Conservation (phyloP, 2,329 filamentous ascomycete genomes). For the Tolypocladium album region DNA sequence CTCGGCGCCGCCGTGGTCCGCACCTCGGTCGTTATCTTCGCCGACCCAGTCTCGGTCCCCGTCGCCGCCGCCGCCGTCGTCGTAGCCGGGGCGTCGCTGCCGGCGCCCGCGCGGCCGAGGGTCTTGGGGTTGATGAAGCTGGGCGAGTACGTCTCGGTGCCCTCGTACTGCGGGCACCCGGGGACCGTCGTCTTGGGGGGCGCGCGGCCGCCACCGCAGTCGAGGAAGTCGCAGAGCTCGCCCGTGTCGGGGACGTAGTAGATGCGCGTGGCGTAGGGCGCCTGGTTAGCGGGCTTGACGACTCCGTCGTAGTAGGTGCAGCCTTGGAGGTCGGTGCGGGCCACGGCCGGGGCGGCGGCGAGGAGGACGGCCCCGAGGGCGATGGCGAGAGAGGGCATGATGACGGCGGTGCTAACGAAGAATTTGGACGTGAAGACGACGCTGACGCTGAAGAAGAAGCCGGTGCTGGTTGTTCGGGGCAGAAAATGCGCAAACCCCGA, state of each 20-base stretch:
- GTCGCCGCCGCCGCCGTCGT: background rate
- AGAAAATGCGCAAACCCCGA: background rate
- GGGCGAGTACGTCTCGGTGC: conserved; percentile 43
- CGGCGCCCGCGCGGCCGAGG: conserved; percentile 2
- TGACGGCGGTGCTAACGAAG: background rate
- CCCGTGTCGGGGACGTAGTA: conserved; percentile 54
- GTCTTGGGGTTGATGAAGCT: conserved; percentile 31
- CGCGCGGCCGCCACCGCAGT: conserved; percentile 58
- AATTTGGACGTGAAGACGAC: no score
- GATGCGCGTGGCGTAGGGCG: conserved; percentile 33
- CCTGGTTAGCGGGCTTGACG: conserved; percentile 14
- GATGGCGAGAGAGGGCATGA: conserved; percentile 15
- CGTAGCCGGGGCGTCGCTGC: conserved; percentile 2
- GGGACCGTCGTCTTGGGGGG: conserved; percentile 53
- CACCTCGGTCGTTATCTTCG: background rate
- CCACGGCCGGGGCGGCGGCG: conserved; percentile 21
- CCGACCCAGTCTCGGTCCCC: background rate
- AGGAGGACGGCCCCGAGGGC: conserved; percentile 14
- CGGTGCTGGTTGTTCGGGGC: background rate
- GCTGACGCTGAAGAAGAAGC: background rate
- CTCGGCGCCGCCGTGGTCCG: background rate
- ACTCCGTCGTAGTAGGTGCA: conserved; percentile 30
- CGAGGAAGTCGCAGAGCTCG: conserved; percentile 52
- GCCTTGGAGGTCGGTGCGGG: conserved; percentile 33
- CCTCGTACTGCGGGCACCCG: conserved; percentile 45